Evolutionary conservation across 2,329 filamentous ascomycete genomes (phyloP).

Genomic region (Apiospora malaysiana): DNA sequence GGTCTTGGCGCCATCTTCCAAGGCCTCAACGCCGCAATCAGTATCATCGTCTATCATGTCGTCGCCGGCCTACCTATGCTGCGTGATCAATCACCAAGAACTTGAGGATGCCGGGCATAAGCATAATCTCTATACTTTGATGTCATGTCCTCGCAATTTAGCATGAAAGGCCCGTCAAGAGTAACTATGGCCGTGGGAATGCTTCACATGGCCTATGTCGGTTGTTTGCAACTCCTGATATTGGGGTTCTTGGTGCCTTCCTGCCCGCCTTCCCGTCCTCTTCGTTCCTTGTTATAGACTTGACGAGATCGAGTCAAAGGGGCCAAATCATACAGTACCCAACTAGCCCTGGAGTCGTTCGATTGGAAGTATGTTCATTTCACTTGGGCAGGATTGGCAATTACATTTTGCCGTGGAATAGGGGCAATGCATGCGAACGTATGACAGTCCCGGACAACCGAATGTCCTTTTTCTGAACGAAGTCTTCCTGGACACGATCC

Average conservation of each 20-base stretch:
- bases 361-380: not conserved
- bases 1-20: not conserved
- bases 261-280: not conserved
- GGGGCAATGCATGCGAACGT: not conserved
- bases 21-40: not conserved
- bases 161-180: too few species aligned
- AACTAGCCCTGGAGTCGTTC: not conserved
- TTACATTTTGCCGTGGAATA: not conserved
- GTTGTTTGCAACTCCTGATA: not conserved
- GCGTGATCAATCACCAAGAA: not conserved
- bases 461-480: not conserved
- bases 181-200: not conserved
- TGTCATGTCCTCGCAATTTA: not conserved
- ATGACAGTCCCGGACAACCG: not conserved
- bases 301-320: not conserved
- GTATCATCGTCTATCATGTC: not conserved
- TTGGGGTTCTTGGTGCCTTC: not conserved
- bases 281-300: not conserved
- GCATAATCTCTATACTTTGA: not conserved
- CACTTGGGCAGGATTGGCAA: not conserved
- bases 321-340: not conserved
- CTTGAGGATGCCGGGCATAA: not conserved
- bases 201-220: not conserved
- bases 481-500: not conserved
- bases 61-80: not conserved